Evolutionary conservation across 140 eudicot genomes (phyloP).

Genomic region (Cichorium intybus): DNA sequence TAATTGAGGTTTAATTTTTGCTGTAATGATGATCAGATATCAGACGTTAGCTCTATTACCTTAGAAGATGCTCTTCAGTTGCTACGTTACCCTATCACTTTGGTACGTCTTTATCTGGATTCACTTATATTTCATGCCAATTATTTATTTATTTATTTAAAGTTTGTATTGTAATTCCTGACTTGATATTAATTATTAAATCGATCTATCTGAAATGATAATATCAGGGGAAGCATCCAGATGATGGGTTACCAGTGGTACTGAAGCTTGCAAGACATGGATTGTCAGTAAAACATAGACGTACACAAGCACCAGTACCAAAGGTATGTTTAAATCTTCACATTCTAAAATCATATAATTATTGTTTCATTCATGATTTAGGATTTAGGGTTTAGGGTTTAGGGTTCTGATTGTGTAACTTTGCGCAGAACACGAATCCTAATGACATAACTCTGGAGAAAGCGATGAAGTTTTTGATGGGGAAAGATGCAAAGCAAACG

Average conservation of each 20-base stretch:
- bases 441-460: constrained; percentile 61
- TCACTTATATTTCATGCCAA: neutral
- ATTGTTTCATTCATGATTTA: neutral
- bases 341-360: neutral
- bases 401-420: neutral
- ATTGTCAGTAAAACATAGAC: constrained; percentile 67
- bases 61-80: constrained; percentile 80
- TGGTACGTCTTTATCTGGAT: constrained; percentile 43
- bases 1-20: neutral
- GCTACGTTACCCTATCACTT: constrained; percentile 72
- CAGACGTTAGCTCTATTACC: constrained; percentile 55
- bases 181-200: neutral
- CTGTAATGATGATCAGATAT: constrained; percentile 40
- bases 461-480: constrained; percentile 63
- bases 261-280: constrained; percentile 66
- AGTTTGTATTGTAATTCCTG: neutral
- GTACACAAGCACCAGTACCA: constrained; percentile 68
- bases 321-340: constrained; percentile 48
- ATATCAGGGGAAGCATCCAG: constrained; percentile 82
- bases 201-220: neutral
- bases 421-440: constrained; percentile 53
- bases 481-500: constrained; percentile 59
- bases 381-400: neutral
- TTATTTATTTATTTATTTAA: neutral
- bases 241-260: constrained; percentile 68